Conservation (phyloP, 345 rosid genomes). For the Boechera retrofracta region DNA sequence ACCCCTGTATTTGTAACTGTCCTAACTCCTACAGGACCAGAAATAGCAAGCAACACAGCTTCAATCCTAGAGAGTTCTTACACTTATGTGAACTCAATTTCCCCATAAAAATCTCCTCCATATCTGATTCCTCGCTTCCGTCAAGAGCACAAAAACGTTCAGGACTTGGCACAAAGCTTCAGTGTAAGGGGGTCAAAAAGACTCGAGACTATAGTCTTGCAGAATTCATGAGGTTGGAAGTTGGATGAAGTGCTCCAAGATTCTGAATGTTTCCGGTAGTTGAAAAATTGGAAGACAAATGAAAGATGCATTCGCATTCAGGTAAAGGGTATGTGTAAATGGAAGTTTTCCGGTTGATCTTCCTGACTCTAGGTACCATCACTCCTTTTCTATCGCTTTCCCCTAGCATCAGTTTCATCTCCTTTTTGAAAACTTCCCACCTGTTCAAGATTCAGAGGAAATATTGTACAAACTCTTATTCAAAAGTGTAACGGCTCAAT, state of each 20-base stretch:
- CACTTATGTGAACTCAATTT: slow-evolving; percentile 10
- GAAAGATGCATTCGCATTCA: slow-evolving; percentile 78
- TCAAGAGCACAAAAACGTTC: slow-evolving; percentile 26
- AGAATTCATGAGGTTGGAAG: slow-evolving; percentile 33
- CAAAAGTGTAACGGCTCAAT: neutral
- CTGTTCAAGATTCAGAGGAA: slow-evolving; percentile 51
- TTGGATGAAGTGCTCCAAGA: slow-evolving; percentile 44
- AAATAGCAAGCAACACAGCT: slow-evolving; percentile 21
- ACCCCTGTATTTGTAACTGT: slow-evolving; percentile 22
- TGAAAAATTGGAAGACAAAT: slow-evolving; percentile 54
- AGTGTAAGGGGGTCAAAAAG: slow-evolving; percentile 32
- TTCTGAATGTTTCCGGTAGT: slow-evolving; percentile 41
- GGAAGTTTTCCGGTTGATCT: slow-evolving; percentile 86
- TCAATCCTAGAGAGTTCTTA: slow-evolving; percentile 24
- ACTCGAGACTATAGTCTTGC: slow-evolving; percentile 22
- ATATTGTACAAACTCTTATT: neutral
- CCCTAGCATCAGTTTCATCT: slow-evolving; percentile 69
- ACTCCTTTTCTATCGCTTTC: slow-evolving; percentile 89
- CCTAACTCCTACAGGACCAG: slow-evolving; percentile 29
- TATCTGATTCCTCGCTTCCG: slow-evolving; percentile 18
- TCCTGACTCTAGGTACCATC: slow-evolving; percentile 77
- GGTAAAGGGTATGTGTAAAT: slow-evolving; percentile 87
- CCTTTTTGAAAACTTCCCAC: slow-evolving; percentile 72
- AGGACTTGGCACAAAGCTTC: slow-evolving; percentile 19
- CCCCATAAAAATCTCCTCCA: slow-evolving; percentile 21